phyloP scores from a whole-genome alignment of 140 eudicot species.

The Cichorium intybus region DNA sequence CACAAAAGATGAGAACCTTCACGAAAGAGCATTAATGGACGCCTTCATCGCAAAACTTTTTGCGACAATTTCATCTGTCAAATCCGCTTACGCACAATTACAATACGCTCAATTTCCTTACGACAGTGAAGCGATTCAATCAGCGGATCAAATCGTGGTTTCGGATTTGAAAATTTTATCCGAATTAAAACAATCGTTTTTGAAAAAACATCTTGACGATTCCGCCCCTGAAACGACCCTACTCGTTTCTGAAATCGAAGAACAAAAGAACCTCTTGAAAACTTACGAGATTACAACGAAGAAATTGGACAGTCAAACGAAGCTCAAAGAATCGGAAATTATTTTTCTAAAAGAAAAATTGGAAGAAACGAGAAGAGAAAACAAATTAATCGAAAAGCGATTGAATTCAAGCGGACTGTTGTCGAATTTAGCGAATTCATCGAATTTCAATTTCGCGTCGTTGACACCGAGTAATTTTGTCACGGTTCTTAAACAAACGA shows the following conservation, averaged over 20 bases:
- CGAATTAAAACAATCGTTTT: slow-evolving; percentile 64
- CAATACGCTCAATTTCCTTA: slow-evolving; percentile 73
- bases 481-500: slow-evolving; percentile 39
- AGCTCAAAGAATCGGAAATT: slow-evolving; percentile 80
- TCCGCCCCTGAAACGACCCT: slow-evolving; percentile 61
- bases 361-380: slow-evolving; percentile 61
- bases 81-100: slow-evolving; percentile 73
- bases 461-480: slow-evolving; percentile 54
- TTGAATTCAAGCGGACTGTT: slow-evolving; percentile 65
- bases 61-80: slow-evolving; percentile 61
- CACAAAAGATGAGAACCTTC: slow-evolving; percentile 50
- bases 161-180: slow-evolving; percentile 64
- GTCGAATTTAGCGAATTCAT: slow-evolving; percentile 28
- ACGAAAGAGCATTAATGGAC: slow-evolving; percentile 28
- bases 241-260: slow-evolving; percentile 56
- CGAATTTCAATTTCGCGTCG: slow-evolving; percentile 37
- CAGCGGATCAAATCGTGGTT: slow-evolving; percentile 63
- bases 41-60: slow-evolving; percentile 73
- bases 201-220: slow-evolving; percentile 67
- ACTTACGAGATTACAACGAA: slow-evolving; percentile 56
- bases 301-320: slow-evolving; percentile 63
- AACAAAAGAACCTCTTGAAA: slow-evolving; percentile 59
- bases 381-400: slow-evolving; percentile 58
- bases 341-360: slow-evolving; percentile 68
- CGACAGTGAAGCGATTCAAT: slow-evolving; percentile 68